Base-by-base conservation (phyloP, 78 protist species). In the Dictyostelium firmibasis region DNA sequence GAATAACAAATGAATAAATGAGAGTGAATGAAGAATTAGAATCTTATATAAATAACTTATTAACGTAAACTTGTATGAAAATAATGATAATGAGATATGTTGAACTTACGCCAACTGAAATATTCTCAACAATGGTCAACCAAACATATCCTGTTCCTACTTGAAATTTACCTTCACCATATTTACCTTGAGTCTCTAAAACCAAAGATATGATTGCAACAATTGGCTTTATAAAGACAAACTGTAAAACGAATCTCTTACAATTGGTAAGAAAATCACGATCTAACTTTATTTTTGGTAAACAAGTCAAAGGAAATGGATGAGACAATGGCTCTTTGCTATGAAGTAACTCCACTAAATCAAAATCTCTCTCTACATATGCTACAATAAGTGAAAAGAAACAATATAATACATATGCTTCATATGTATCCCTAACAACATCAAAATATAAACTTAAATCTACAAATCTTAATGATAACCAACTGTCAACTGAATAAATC, bases 351-450 rank as follows among this genome's bases (percentile, higher is more conserved):
- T 91, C 92, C 25, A 91, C 60, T 13, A 85, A 27, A 77, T 41
- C 91, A 38, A 23, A 62, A 27, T 95, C 97, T 47, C 38, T 86
- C 20, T 92, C 95, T 41, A 86, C 47, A 83, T 62, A 69, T 43
- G 86, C 91, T 23, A 95, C 91, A 78, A 95, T 87, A 7, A 95
- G 67, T 38, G 60, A 36, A 41, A 95, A 82, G 81, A 95, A 95
- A 47, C 85, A 82, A 74, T 95, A 95, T 38, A 95, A 86, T n/a
- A 89, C 95, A 75, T 78, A 95, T 47, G 85, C 88, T 87, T 95
- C 97, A 62, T 95, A 95, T 1, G 94, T 84, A 85, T 95, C 97
- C 16, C 97, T 77, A 36, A 95, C 33, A 13, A 89, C 57, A 89
- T 95, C 97, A 50, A 84, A 94, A 74, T 85, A 85, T 69, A 94